These are phyloP conservation scores for Rostrohypoxylon terebratum DNA, from an alignment of 495 filamentous ascomycete genomes.

Conservation along the genomic window DNA sequence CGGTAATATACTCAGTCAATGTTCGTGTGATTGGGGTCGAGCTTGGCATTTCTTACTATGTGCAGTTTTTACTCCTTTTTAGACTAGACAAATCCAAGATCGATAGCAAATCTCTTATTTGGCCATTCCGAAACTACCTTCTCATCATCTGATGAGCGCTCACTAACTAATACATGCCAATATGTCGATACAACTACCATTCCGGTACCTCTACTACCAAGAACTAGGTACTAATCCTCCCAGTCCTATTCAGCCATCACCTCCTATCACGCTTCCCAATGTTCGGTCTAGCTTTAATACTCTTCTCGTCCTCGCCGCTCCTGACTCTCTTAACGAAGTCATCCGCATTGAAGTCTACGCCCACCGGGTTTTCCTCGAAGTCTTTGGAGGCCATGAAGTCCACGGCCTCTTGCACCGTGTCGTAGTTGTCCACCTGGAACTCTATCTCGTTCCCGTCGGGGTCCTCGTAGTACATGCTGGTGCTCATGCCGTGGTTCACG, in stretches of 20 bases:
- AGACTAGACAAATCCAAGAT: too few relatives aligned
- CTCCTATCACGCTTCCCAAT: constrained; percentile 19
- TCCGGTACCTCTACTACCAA: neutral
- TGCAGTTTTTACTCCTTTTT: too few relatives aligned
- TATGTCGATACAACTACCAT: neutral
- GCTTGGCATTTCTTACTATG: too few relatives aligned
- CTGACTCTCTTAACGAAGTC: constrained; percentile 46
- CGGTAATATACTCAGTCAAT: too few relatives aligned
- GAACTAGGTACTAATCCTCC: neutral
- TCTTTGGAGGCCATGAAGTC: constrained; percentile 47
- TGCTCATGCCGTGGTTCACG: constrained; percentile 58
- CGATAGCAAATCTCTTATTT: too few relatives aligned
- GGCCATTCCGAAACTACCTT: too few relatives aligned
- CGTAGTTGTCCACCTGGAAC: constrained; percentile 57
- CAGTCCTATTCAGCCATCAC: neutral
- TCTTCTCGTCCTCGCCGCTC: constrained; percentile 44
- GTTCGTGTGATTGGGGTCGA: too few relatives aligned
- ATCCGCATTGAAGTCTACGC: constrained; percentile 49
- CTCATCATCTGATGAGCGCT: too few relatives aligned
- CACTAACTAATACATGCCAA: too few relatives aligned
- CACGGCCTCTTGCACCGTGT: constrained; percentile 48
- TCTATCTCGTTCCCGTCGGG: constrained; percentile 60
- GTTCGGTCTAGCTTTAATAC: constrained; percentile 24
- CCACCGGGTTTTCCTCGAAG: constrained; percentile 50
- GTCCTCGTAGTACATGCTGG: constrained; percentile 58